phyloP scores from a whole-genome alignment of 192 early-diverging fungal genomes.

The Phlyctochytrium planicorne region DNA sequence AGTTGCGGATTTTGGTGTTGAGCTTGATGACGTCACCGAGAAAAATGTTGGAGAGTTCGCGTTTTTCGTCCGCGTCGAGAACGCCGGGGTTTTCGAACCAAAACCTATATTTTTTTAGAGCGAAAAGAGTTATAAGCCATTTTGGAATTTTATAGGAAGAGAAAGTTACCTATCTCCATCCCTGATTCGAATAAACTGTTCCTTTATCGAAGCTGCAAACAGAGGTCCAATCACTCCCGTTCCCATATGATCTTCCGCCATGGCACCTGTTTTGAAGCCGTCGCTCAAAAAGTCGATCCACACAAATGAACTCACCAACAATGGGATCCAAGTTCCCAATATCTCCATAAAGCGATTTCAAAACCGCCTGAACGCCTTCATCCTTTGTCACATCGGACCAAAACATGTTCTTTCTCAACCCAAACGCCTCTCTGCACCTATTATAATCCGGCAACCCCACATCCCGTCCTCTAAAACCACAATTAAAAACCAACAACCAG shows the following conservation, averaged over 20 bases:
- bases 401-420: slow-evolving; percentile 2
- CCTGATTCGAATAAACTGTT: slow-evolving; percentile 46
- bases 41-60: slow-evolving; percentile 20
- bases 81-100: slow-evolving; percentile 55
- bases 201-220: slow-evolving; percentile 24
- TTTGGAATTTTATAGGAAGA: too few relatives aligned
- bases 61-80: slow-evolving; percentile 36
- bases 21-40: slow-evolving; percentile 32
- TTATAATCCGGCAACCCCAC: slow-evolving; percentile 38
- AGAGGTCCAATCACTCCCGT: slow-evolving; percentile 33
- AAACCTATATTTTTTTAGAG: slow-evolving; percentile 9
- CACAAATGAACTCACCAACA: slow-evolving; percentile 28
- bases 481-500: slow-evolving; percentile 11
- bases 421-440: slow-evolving; percentile 13
- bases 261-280: slow-evolving; percentile 11
- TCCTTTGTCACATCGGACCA: slow-evolving; percentile 43
- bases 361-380: slow-evolving; percentile 12
- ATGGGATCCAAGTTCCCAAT: slow-evolving; percentile 38
- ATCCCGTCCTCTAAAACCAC: slow-evolving; percentile 31
- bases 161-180: slow-evolving; percentile 43
- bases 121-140: not conserved
- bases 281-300: not conserved
- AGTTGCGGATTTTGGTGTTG: slow-evolving; percentile 42
- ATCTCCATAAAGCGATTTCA: slow-evolving; percentile 25
- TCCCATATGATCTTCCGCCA: slow-evolving; percentile 29